A percentile compares a stretch with the other conserved stretches of the same genome.
These are phyloP conservation scores for Pythium biforme DNA, from an alignment of 352 stramenopile genomes.

Conservation along the genomic window DNA sequence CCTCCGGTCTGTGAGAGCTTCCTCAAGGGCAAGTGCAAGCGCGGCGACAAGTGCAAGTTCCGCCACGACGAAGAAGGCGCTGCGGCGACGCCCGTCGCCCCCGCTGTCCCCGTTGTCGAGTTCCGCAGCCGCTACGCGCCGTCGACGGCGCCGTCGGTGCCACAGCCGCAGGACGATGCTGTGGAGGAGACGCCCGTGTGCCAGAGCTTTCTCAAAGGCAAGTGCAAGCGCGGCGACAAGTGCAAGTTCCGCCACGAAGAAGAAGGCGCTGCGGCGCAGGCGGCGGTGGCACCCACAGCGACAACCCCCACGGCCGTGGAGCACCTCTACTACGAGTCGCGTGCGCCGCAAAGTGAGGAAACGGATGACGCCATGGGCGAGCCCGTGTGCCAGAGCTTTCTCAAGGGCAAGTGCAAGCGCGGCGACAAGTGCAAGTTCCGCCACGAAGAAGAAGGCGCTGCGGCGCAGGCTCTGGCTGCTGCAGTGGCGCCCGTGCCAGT, in stretches of 20 bases:
- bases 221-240: conserved; percentile 38
- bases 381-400: conserved; percentile 33
- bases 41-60: conserved; percentile 34
- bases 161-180: neutral
- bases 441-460: conserved; percentile 14
- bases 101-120: neutral
- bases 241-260: conserved; percentile 20
- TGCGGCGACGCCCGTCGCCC: neutral
- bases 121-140: neutral
- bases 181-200: conserved; percentile 28
- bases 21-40: conserved; percentile 45
- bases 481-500: neutral
- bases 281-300: no score
- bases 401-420: conserved; percentile 42
- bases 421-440: conserved; percentile 33
- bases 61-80: conserved; percentile 18
- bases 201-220: conserved; percentile 37
- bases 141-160: neutral
- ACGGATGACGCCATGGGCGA: neutral
- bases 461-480: no score
- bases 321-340: neutral
- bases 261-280: neutral
- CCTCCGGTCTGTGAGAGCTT: conserved; percentile 37
- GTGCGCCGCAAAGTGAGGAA: neutral
- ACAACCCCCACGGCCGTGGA: neutral